These are phyloP conservation scores for Ustilago trichophora DNA, from an alignment of 1,284 basidiomycete genomes.

Conservation along the genomic window DNA sequence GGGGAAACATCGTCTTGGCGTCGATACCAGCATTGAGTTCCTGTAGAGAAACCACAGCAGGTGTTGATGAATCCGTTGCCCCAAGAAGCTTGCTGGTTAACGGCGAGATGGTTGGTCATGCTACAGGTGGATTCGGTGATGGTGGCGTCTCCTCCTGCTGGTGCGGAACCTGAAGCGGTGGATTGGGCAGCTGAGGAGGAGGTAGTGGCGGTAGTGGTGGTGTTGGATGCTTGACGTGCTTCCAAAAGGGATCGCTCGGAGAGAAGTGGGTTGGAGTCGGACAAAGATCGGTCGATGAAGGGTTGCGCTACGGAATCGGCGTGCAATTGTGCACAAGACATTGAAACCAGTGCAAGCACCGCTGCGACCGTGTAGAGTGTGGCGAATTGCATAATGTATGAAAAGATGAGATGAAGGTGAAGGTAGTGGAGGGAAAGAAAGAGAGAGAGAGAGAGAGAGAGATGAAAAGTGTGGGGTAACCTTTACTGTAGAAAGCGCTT, in stretches of 20 bases:
- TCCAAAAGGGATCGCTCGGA: slow-evolving; percentile 16
- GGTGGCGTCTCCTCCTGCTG: slow-evolving; percentile 41
- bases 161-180: slow-evolving; percentile 27
- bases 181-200: slow-evolving; percentile 17
- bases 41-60: slow-evolving; percentile 40
- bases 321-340: slow-evolving; percentile 9
- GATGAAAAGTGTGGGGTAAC: too few species aligned
- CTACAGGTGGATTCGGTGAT: slow-evolving; percentile 41
- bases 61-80: slow-evolving; percentile 50
- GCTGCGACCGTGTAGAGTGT: slow-evolving; percentile 3
- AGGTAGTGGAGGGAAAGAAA: too few species aligned
- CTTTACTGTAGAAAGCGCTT: too few species aligned
- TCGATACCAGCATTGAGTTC: slow-evolving; percentile 47
- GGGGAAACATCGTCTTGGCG: slow-evolving; percentile 20
- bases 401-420: too few species aligned
- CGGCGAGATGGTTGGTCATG: slow-evolving; percentile 40
- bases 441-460: too few species aligned
- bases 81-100: slow-evolving; percentile 57
- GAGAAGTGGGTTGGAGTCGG: slow-evolving; percentile 10
- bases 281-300: slow-evolving; percentile 22
- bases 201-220: slow-evolving; percentile 13
- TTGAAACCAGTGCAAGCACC: slow-evolving; percentile 2
- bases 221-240: slow-evolving; percentile 32
- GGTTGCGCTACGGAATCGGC: slow-evolving; percentile 19
- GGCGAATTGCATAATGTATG: slow-evolving; percentile 8